phyloP scores from a whole-genome alignment of 768 basidiomycete species.

The Collybiopsis luxurians region DNA sequence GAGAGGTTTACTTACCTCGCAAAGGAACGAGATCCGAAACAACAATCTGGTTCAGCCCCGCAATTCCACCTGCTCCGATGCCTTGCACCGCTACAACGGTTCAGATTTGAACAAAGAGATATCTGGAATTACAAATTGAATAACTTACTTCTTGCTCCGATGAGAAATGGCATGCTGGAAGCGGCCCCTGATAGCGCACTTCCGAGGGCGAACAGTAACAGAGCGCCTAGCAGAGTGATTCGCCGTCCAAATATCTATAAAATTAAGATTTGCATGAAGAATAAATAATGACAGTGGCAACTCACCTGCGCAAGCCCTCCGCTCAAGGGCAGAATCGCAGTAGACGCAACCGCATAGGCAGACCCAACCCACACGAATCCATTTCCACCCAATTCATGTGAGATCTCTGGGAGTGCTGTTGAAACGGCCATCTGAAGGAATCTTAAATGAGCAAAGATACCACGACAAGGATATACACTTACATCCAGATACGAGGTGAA shows the following conservation, averaged over 20 bases:
- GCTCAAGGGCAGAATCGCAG: neutral
- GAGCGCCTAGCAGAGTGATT: too few relatives aligned
- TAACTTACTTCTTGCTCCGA: neutral
- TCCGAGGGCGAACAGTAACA: too few relatives aligned
- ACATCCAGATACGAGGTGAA: too few relatives aligned
- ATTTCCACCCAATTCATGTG: too few relatives aligned
- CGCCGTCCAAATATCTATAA: too few relatives aligned
- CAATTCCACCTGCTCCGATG: neutral
- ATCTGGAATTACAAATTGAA: neutral
- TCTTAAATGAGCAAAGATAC: too few relatives aligned
- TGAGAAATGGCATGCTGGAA: neutral
- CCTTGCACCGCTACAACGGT: neutral
- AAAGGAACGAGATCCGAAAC: neutral
- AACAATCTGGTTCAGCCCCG: neutral
- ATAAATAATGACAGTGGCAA: neutral
- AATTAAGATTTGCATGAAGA: neutral
- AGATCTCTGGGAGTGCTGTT: too few relatives aligned
- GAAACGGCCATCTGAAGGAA: too few relatives aligned
- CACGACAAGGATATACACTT: too few relatives aligned
- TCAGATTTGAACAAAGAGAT: neutral
- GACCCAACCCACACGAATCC: constrained; percentile 31
- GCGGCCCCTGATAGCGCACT: too few relatives aligned
- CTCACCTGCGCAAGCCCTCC: neutral
- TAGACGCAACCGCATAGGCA: constrained; percentile 26
- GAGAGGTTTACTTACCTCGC: too few relatives aligned